A percentile compares a stretch with the other conserved stretches of the same genome.
Conservation (phyloP, 768 basidiomycete genomes). For the Austroboletus eburneus region DNA sequence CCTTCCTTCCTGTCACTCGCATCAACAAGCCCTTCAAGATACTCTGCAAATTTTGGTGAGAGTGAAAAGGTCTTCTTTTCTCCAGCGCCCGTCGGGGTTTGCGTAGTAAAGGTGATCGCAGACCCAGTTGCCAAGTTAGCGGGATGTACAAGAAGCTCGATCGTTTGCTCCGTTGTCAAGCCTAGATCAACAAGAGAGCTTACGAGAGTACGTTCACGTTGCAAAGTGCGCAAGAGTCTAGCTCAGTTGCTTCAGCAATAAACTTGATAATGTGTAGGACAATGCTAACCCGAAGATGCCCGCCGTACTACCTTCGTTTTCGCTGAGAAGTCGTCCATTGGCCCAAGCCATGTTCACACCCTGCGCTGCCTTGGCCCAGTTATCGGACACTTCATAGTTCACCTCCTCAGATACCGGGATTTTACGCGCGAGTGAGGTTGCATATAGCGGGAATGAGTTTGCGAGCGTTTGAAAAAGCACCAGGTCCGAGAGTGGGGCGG, state of each 20-base stretch:
- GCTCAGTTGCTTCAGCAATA: constrained; percentile 1
- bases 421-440: constrained; percentile 66
- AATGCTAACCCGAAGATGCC: constrained; percentile 47
- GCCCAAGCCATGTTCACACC: constrained; percentile 69
- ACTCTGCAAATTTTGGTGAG: constrained; percentile 23
- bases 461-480: constrained; percentile 56
- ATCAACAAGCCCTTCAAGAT: constrained; percentile 75
- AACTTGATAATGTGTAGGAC: neutral
- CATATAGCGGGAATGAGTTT: constrained; percentile 89
- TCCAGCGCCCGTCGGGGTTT: constrained; percentile 31
- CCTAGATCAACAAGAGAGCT: constrained; percentile 57
- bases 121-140: constrained; percentile 51
- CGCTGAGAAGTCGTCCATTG: constrained; percentile 64
- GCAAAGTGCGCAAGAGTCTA: constrained; percentile 65
- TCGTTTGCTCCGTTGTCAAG: constrained; percentile 57
- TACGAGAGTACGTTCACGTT: constrained; percentile 66
- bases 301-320: constrained; percentile 60
- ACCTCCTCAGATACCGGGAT: constrained; percentile 51
- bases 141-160: constrained; percentile 69
- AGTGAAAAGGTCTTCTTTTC: constrained; percentile 85
- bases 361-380: constrained; percentile 47
- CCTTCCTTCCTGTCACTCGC: constrained; percentile 84
- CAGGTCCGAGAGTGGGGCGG: constrained; percentile 12
- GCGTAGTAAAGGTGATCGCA: constrained; percentile 1
- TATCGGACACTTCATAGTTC: constrained; percentile 50